Conservation (phyloP, 2,329 filamentous ascomycete species). For the Talaromyces sp. region DNA sequence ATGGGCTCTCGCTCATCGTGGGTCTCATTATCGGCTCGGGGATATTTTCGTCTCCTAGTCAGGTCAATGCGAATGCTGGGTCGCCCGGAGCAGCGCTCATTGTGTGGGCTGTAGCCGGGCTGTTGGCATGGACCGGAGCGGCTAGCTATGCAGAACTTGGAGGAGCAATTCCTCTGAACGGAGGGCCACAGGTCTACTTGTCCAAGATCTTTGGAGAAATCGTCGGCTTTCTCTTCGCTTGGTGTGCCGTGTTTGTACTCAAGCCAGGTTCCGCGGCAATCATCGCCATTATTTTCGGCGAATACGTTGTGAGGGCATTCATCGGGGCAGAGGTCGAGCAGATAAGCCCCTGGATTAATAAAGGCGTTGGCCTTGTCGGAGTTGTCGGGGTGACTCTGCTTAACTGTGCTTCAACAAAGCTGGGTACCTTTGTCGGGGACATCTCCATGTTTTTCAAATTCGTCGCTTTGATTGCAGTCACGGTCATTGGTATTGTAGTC, state of each 20-base stretch:
- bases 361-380: conserved; percentile 74
- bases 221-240: conserved; percentile 89
- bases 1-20: conserved; percentile 84
- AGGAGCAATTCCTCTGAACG: conserved; percentile 91
- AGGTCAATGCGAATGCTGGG: conserved; percentile 86
- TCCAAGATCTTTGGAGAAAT: conserved; percentile 95
- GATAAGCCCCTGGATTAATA: conserved; percentile 83
- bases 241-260: conserved; percentile 88
- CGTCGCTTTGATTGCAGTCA: conserved; percentile 78
- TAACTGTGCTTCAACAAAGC: conserved; percentile 85
- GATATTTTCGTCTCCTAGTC: conserved; percentile 90
- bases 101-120: conserved; percentile 87
- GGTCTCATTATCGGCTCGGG: conserved; percentile 93
- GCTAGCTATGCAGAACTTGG: conserved; percentile 94
- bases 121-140: conserved; percentile 92
- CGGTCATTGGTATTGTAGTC: conserved; percentile 82
- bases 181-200: conserved; percentile 87
- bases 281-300: conserved; percentile 94
- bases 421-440: conserved; percentile 84
- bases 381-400: conserved; percentile 72
- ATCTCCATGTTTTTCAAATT: conserved; percentile 98
- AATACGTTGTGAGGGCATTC: conserved; percentile 85
- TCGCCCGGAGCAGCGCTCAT: conserved; percentile 85
- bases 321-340: conserved; percentile 81
- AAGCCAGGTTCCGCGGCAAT: conserved; percentile 93